Evolutionary conservation across 108 stramenopile genomes (phyloP).

Genomic region (Pelagomonas calceolata): DNA sequence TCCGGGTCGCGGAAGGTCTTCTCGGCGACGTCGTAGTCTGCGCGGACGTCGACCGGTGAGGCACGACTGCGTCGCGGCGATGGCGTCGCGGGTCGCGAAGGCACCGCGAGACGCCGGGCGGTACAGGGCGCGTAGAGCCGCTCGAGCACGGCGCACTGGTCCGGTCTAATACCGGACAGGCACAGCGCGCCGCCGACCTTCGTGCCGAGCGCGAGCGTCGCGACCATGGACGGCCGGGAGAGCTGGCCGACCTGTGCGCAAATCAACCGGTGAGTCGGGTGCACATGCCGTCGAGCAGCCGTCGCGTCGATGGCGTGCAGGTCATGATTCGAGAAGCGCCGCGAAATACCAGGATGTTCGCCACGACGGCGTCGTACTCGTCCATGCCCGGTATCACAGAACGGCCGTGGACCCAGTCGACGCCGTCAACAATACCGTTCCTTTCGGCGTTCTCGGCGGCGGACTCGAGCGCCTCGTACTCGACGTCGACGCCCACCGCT

Average conservation of each 20-base stretch:
- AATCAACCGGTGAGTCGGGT: too few species aligned
- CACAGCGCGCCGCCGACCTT: neutral
- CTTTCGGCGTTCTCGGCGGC: neutral
- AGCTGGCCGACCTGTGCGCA: neutral
- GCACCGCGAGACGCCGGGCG: too few species aligned
- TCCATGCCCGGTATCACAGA: neutral
- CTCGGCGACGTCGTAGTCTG: too few species aligned
- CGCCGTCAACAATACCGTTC: neutral
- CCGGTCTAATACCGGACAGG: neutral
- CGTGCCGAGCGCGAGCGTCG: neutral
- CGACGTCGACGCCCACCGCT: neutral
- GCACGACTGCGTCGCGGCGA: too few species aligned
- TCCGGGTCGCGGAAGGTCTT: too few species aligned
- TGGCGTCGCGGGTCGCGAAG: too few species aligned
- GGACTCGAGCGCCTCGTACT: neutral
- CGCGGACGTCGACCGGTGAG: too few species aligned
- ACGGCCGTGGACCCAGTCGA: neutral
- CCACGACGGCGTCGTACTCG: neutral
- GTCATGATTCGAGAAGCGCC: too few species aligned
- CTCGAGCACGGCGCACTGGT: neutral
- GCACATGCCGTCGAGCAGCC: too few species aligned
- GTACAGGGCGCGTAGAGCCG: neutral
- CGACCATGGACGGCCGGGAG: neutral
- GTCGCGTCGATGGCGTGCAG: too few species aligned
- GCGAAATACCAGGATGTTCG: conserved; percentile 1